phyloP scores from a whole-genome alignment of 306 rosid genomes.

The Arachis hypogaea region DNA sequence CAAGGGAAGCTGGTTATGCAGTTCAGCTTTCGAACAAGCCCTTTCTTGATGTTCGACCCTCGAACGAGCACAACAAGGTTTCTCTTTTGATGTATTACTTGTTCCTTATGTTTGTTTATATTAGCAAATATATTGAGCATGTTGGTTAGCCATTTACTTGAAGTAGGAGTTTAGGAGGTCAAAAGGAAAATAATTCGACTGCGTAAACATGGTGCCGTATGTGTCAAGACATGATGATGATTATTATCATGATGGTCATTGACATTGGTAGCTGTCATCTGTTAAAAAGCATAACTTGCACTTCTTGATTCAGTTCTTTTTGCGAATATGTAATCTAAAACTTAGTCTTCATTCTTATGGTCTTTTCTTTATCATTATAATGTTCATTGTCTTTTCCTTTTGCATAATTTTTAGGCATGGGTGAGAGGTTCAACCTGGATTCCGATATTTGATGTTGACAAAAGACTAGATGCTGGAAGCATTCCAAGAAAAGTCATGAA shows the following conservation, averaged over 20 bases:
- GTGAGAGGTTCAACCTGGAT: slow-evolving; percentile 90
- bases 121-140: slow-evolving; percentile 14
- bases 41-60: slow-evolving; percentile 92
- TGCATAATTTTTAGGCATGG: slow-evolving; percentile 75
- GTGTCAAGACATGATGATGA: too few relatives aligned
- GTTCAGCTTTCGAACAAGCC: slow-evolving; percentile 88
- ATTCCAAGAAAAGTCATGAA: slow-evolving; percentile 68
- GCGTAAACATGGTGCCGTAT: neutral
- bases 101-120: slow-evolving; percentile 5
- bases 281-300: slow-evolving; percentile 20
- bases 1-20: slow-evolving; percentile 95
- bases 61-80: slow-evolving; percentile 84
- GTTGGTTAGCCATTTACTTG: slow-evolving; percentile 16
- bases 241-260: neutral
- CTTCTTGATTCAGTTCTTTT: slow-evolving; percentile 8
- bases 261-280: slow-evolving; percentile 8
- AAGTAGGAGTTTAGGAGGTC: slow-evolving; percentile 12
- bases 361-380: slow-evolving; percentile 9
- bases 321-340: slow-evolving; percentile 23
- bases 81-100: slow-evolving; percentile 9
- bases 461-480: slow-evolving; percentile 59
- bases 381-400: slow-evolving; percentile 22
- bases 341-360: slow-evolving; percentile 16
- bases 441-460: slow-evolving; percentile 79
- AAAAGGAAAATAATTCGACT: slow-evolving; percentile 15